These are phyloP conservation scores for Brassica hybrid DNA, from an alignment of 441 rosid genomes.

Conservation along the genomic window DNA sequence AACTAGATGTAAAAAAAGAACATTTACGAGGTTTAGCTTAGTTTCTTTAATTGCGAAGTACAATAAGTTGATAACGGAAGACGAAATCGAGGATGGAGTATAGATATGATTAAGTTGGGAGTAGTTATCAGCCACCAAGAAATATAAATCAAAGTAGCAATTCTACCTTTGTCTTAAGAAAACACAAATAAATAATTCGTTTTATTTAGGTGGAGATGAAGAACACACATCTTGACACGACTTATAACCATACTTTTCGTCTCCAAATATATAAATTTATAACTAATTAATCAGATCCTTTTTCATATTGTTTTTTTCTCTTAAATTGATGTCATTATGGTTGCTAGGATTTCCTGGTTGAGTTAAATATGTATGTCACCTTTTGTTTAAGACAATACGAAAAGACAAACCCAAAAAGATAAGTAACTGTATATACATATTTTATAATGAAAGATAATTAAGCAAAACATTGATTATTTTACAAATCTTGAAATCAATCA, in stretches of 20 bases:
- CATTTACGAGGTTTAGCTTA: background rate
- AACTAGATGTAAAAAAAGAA: background rate
- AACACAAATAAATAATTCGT: conserved; percentile 29
- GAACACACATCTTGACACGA: conserved; percentile 48
- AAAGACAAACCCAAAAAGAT: conserved; percentile 18
- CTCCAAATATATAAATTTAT: conserved; percentile 5
- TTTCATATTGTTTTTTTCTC: background rate
- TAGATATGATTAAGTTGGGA: conserved; percentile 39
- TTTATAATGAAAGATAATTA: conserved; percentile 11
- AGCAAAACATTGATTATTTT: conserved; percentile 28
- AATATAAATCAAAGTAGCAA: conserved; percentile 35
- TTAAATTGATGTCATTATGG: conserved; percentile 16
- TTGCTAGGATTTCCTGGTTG: conserved; percentile 26
- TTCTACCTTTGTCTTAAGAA: conserved; percentile 29
- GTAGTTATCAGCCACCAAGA: conserved; percentile 48
- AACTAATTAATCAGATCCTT: background rate
- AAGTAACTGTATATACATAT: conserved; percentile 16
- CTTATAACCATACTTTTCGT: conserved; percentile 40
- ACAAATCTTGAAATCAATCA: conserved; percentile 25
- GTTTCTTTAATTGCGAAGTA: conserved; percentile 4
- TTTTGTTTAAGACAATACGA: conserved; percentile 24
- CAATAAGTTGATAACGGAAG: conserved; percentile 36
- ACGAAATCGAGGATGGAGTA: conserved; percentile 36
- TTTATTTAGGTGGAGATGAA: conserved; percentile 44
- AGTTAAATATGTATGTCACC: conserved; percentile 30